phyloP scores from a whole-genome alignment of 139 green algal species.

The Chlamydomonas sp. region DNA sequence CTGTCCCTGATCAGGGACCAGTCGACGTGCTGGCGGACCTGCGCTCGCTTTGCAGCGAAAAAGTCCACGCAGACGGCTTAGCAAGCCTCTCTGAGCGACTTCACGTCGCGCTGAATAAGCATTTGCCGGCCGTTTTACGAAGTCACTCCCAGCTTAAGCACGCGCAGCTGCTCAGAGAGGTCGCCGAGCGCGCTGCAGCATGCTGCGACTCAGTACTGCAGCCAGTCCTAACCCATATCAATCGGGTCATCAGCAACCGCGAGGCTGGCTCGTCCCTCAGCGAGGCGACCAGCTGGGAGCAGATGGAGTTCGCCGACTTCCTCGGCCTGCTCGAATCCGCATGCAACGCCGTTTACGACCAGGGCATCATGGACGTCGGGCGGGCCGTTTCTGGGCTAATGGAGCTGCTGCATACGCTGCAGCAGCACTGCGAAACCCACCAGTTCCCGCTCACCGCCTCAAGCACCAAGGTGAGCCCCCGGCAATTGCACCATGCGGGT shows the following conservation, averaged over 20 bases:
- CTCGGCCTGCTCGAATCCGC: slow-evolving; percentile 25
- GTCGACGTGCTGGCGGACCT: neutral
- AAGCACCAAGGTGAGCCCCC: neutral
- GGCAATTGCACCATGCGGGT: neutral
- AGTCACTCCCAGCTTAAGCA: neutral
- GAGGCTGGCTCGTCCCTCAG: slow-evolving; percentile 8
- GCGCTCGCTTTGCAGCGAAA: neutral
- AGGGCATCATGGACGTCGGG: slow-evolving; percentile 32
- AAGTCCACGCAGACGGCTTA: neutral
- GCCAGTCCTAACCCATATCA: slow-evolving; percentile 17
- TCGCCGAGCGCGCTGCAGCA: neutral
- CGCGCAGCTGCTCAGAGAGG: neutral
- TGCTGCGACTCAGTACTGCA: slow-evolving; percentile 11
- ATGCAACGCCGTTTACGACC: slow-evolving; percentile 5
- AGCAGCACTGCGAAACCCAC: slow-evolving; percentile 1
- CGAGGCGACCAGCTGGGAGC: slow-evolving; percentile 34
- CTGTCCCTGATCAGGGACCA: neutral
- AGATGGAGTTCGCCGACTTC: slow-evolving; percentile 33
- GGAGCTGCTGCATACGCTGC: slow-evolving; percentile 26
- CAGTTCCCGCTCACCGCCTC: neutral
- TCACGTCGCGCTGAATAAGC: neutral
- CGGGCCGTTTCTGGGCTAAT: neutral
- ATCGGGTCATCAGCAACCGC: slow-evolving; percentile 18
- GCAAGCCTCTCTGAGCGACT: slow-evolving; percentile 5
- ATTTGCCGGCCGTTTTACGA: neutral